Percentiles rank a stretch among this genome's conserved stretches.
phyloP scores from a whole-genome alignment of 169 alveolate species.

The Plasmodium vinckei region DNA sequence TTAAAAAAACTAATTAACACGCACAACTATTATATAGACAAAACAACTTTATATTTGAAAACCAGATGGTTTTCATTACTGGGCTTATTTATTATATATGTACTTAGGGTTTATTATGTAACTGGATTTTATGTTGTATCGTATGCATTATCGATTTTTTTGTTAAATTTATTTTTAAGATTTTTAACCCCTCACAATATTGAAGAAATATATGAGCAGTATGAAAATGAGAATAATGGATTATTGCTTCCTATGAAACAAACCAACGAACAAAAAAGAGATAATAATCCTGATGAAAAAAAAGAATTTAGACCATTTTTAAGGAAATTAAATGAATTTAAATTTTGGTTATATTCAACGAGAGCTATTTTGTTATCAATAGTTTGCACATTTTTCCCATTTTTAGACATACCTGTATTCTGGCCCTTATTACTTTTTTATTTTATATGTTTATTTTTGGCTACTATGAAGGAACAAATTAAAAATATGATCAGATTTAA shows the following conservation, averaged over 20 bases:
- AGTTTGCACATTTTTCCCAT: conserved; percentile 80
- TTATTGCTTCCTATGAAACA: conserved; percentile 81
- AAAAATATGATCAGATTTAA: conserved; percentile 87
- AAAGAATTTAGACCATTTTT: conserved; percentile 92
- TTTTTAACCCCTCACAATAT: conserved; percentile 85
- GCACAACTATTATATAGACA: conserved; percentile 76
- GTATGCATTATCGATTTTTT: conserved; percentile 83
- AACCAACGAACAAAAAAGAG: conserved; percentile 37
- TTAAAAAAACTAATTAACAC: conserved; percentile 54
- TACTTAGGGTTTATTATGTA: conserved; percentile 75
- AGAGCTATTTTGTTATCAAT: conserved; percentile 83
- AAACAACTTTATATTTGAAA: conserved; percentile 66
- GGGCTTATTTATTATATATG: conserved; percentile 67
- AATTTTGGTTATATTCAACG: conserved; percentile 90
- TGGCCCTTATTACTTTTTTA: conserved; percentile 93
- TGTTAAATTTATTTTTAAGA: conserved; percentile 78
- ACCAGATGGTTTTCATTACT: conserved; percentile 80
- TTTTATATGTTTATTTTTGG: conserved; percentile 87
- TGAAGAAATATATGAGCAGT: conserved; percentile 85
- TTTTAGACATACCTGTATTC: conserved; percentile 91
- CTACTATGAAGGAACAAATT: conserved; percentile 92
- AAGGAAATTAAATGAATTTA: conserved; percentile 91
- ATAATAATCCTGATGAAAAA: conserved; percentile 67
- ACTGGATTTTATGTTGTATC: conserved; percentile 82
- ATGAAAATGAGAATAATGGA: conserved; percentile 83